Evolutionary conservation across 352 stramenopile species (phyloP).

Genomic region (Phytophthora meadii): DNA sequence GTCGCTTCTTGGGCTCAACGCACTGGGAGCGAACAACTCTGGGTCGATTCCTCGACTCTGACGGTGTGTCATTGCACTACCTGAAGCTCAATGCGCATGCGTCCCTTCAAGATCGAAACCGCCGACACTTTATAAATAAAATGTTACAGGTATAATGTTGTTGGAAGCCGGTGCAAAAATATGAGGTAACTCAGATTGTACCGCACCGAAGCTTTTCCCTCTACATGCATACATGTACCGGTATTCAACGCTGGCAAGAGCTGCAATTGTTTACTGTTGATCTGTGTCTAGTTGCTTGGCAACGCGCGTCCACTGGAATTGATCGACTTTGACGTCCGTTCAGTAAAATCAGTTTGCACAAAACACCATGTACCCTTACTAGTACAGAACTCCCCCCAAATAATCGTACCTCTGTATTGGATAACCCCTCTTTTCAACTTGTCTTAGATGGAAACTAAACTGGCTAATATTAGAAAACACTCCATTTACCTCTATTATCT

Average conservation of each 20-base stretch:
- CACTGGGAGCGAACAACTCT: constrained; percentile 64
- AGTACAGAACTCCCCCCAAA: neutral
- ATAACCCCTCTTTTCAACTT: no score
- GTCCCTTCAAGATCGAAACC: constrained; percentile 34
- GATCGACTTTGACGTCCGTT: constrained; percentile 20
- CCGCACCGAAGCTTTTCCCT: neutral
- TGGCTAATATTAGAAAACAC: no score
- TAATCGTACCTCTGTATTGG: neutral
- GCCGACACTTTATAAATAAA: constrained; percentile 4
- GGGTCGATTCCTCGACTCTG: constrained; percentile 46
- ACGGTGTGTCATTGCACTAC: constrained; percentile 37
- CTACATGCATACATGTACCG: neutral
- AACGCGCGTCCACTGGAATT: neutral
- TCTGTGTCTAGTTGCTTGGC: neutral
- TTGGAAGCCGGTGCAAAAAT: constrained; percentile 21
- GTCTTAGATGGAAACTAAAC: no score
- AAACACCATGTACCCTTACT: constrained; percentile 6
- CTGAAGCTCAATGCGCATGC: constrained; percentile 8
- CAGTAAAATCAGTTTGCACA: constrained; percentile 29
- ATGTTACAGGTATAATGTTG: no score
- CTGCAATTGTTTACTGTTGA: no score
- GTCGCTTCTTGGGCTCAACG: constrained; percentile 9
- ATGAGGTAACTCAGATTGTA: constrained; percentile 13
- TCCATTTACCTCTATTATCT: no score
- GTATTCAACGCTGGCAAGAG: no score